These are phyloP conservation scores for Hemisphaericaspora subhashii DNA, from an alignment of 1,139 yeast genomes.

Conservation along the genomic window DNA sequence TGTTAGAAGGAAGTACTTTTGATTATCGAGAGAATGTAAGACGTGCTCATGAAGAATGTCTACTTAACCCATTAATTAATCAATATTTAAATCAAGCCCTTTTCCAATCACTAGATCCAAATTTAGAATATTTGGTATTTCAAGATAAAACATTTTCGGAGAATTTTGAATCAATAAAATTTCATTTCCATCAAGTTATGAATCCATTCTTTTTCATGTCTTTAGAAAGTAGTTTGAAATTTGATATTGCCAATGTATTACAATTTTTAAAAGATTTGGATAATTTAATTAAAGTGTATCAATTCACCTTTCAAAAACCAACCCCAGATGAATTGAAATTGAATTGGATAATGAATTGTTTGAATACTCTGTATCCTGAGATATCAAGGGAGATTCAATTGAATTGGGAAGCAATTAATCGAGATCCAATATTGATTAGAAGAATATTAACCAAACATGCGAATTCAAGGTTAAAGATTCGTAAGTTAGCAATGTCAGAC, in stretches of 20 bases:
- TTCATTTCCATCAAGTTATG: constrained; percentile 8
- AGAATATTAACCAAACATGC: constrained; percentile 7
- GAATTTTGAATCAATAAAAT: constrained; percentile 10
- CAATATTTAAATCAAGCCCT: constrained; percentile 9
- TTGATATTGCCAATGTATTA: constrained; percentile 5
- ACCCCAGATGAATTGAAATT: constrained; percentile 8
- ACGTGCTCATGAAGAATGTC: constrained; percentile 3
- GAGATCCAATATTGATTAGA: constrained; percentile 9
- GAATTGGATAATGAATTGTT: constrained; percentile 11
- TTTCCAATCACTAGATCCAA: constrained; percentile 4
- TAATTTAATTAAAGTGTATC: constrained; percentile 8
- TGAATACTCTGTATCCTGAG: constrained; percentile 5
- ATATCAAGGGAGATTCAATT: constrained; percentile 5
- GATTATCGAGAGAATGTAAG: constrained; percentile 4
- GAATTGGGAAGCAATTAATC: constrained; percentile 10
- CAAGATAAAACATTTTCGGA: constrained; percentile 5
- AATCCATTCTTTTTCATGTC: constrained; percentile 5
- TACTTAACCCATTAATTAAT: constrained; percentile 4
- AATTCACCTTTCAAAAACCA: constrained; percentile 6
- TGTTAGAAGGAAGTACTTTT: constrained; percentile 4
- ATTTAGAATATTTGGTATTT: constrained; percentile 5
- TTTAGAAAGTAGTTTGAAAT: constrained; percentile 5
- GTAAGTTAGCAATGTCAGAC: constrained; percentile 1
- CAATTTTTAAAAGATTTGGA: constrained; percentile 9
- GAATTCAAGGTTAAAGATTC: constrained; percentile 4